These are phyloP conservation scores for Tillandsia leiboldiana DNA, from an alignment of 176 grass and related monocot genomes.

Conservation along the genomic window DNA sequence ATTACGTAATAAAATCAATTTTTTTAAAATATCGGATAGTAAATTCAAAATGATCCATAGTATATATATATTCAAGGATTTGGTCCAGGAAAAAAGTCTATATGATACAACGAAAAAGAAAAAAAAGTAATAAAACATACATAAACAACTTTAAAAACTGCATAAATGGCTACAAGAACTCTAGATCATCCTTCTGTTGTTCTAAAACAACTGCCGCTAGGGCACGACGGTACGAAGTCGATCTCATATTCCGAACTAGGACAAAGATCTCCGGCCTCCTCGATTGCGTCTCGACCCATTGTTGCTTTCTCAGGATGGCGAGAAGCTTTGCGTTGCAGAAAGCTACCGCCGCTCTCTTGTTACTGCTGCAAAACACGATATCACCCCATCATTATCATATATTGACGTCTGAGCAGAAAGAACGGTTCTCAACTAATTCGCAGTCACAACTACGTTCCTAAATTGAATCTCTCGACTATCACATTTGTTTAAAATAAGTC, in stretches of 20 bases:
- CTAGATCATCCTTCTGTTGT: constrained; percentile 45
- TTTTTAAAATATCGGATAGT: no score
- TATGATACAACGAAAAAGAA: not conserved
- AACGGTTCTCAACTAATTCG: no score
- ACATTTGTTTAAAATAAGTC: no score
- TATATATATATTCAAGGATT: no score
- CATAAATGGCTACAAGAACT: constrained; percentile 36
- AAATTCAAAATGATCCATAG: no score
- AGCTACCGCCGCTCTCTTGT: constrained; percentile 41
- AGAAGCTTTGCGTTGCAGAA: constrained; percentile 62
- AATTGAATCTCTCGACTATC: no score
- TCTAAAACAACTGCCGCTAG: constrained; percentile 56
- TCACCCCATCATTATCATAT: not conserved
- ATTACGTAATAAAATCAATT: no score
- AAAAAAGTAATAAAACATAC: not conserved
- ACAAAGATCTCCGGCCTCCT: constrained; percentile 41
- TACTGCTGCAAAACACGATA: constrained; percentile 20
- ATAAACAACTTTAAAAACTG: not conserved
- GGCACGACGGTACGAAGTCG: constrained; percentile 42
- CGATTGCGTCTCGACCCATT: constrained; percentile 34
- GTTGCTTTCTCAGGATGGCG: constrained; percentile 39
- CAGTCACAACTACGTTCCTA: no score
- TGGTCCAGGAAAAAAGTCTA: no score
- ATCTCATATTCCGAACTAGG: constrained; percentile 59
- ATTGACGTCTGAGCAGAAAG: not conserved